phyloP scores from a whole-genome alignment of 805 yeast species.

The Hanseniaspora lindneri region DNA sequence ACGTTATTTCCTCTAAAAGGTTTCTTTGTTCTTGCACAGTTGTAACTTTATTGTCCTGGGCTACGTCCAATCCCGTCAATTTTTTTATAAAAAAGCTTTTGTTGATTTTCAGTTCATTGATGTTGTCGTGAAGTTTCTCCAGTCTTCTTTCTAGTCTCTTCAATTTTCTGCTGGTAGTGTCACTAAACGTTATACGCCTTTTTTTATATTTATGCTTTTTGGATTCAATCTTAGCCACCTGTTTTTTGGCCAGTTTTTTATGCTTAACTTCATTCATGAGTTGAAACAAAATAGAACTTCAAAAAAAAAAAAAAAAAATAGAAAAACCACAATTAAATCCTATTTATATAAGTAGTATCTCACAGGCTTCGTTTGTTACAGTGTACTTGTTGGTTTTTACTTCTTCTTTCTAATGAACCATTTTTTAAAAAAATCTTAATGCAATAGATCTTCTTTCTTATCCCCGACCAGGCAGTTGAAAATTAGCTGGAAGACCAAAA shows the following conservation, averaged over 20 bases:
- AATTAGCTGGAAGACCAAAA: no score
- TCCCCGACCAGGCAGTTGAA: no score
- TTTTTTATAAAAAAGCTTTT: not conserved
- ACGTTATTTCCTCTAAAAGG: not conserved
- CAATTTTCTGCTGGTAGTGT: conserved; percentile 2
- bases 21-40: not conserved
- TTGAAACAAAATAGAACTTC: no score
- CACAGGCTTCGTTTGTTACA: no score
- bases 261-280: no score
- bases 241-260: not conserved
- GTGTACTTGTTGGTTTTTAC: no score
- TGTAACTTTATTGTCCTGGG: not conserved
- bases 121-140: not conserved
- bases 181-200: conserved; percentile 2
- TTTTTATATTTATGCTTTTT: conserved; percentile 6
- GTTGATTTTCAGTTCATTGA: not conserved
- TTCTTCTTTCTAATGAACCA: no score
- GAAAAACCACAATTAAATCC: no score
- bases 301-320: no score
- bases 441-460: no score
- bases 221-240: not conserved
- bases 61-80: not conserved
- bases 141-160: conserved; percentile 1
- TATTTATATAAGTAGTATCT: no score
- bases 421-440: no score